A percentile compares a stretch with the other conserved stretches of the same genome.
These are phyloP conservation scores for Petunia hybrid DNA, from an alignment of 305 asterid genomes.

Conservation along the genomic window DNA sequence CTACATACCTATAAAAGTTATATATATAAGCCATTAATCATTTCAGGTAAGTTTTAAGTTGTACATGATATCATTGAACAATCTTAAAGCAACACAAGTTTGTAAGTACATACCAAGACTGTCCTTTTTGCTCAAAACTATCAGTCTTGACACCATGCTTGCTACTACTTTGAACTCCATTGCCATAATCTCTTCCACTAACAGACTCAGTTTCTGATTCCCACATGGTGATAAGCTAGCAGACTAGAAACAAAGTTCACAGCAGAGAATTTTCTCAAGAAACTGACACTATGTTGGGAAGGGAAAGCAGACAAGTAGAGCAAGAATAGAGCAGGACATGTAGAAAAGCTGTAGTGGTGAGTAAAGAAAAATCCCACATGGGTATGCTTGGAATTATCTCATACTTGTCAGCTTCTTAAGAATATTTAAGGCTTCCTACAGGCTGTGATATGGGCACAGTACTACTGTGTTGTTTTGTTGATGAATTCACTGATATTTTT, in stretches of 20 bases:
- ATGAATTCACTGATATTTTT: constrained; percentile 38
- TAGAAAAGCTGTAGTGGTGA: constrained; percentile 29
- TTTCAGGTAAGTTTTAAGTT: not conserved
- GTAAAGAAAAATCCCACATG: constrained; percentile 65
- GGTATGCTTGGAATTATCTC: constrained; percentile 69
- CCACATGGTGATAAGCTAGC: constrained; percentile 59
- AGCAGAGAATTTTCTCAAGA: constrained; percentile 23
- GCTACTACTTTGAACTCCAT: constrained; percentile 61
- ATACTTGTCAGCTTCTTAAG: constrained; percentile 60
- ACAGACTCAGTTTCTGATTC: constrained; percentile 77
- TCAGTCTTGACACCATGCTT: constrained; percentile 71
- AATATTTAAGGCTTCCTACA: constrained; percentile 53
- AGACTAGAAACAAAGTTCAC: constrained; percentile 33
- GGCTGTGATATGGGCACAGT: constrained; percentile 80
- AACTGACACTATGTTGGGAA: constrained; percentile 30
- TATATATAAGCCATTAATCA: not conserved
- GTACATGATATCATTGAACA: not conserved
- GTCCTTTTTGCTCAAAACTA: constrained; percentile 86
- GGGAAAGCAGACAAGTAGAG: not conserved
- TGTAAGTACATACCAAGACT: constrained; percentile 63
- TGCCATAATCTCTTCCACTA: constrained; percentile 60
- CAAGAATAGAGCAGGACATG: constrained; percentile 34
- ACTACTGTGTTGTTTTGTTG: constrained; percentile 45
- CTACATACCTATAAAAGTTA: constrained; percentile 68
- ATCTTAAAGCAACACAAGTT: not conserved